Evolutionary conservation across 2,329 filamentous ascomycete species (phyloP).

Genomic region (Pseudogymnoascus sp.): DNA sequence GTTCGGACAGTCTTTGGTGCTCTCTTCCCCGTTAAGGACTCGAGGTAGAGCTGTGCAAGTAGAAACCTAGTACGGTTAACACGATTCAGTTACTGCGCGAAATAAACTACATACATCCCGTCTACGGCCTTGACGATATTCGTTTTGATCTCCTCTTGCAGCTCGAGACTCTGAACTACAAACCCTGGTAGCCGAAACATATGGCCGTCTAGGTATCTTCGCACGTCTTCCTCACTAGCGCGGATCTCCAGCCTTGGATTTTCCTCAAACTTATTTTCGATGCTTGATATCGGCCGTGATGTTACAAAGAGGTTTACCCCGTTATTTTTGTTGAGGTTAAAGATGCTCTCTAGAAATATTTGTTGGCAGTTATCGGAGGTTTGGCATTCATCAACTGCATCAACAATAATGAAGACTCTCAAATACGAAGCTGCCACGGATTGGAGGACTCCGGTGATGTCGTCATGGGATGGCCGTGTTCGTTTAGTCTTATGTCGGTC

Average conservation of each 20-base stretch:
- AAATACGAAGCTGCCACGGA: constrained; percentile 17
- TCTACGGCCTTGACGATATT: constrained; percentile 21
- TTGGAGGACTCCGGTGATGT: constrained; percentile 21
- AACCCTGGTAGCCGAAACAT: constrained; percentile 20
- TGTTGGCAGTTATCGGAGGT: background rate
- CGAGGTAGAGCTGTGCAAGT: constrained; percentile 28
- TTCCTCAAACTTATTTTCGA: constrained; percentile 20
- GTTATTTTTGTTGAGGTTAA: constrained; percentile 17
- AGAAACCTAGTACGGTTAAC: too few relatives aligned
- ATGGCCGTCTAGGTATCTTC: constrained; percentile 23
- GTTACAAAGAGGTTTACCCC: constrained; percentile 28
- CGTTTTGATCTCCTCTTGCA: constrained; percentile 22
- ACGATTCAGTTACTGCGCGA: too few relatives aligned
- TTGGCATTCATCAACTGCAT: constrained; percentile 15
- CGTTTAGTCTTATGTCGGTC: constrained; percentile 15
- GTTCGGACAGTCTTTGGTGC: constrained; percentile 24
- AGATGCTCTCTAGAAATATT: constrained; percentile 16
- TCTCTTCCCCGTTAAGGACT: constrained; percentile 26
- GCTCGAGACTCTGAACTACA: constrained; percentile 13
- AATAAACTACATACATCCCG: constrained; percentile 27
- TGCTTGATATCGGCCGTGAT: constrained; percentile 26
- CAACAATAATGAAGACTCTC: constrained; percentile 16
- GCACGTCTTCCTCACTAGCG: constrained; percentile 27
- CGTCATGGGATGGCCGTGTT: constrained; percentile 23
- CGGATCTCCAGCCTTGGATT: constrained; percentile 24